Evolutionary conservation across 768 basidiomycete species (phyloP).

Genomic region (Clavaria fumosa): DNA sequence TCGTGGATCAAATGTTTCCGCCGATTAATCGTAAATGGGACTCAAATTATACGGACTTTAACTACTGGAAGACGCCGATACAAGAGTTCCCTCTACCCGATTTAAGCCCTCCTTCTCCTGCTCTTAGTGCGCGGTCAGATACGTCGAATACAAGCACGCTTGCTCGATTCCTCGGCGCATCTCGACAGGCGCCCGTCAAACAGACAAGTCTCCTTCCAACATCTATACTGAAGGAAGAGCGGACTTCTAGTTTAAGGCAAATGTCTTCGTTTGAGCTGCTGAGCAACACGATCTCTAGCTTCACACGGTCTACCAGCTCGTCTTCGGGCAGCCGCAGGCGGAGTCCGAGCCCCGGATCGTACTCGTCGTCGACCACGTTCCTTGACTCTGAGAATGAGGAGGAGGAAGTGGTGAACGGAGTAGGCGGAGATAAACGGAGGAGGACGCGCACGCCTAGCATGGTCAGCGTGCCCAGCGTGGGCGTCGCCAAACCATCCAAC

Average conservation of each 20-base stretch:
- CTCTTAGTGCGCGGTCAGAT: constrained; percentile 88
- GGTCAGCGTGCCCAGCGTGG: constrained; percentile 77
- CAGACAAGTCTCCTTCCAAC: constrained; percentile 2
- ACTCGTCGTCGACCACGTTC: constrained; percentile 33
- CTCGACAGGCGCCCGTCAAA: constrained; percentile 20
- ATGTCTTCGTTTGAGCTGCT: constrained; percentile 68
- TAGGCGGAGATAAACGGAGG: constrained; percentile 25
- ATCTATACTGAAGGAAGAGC: constrained; percentile 5
- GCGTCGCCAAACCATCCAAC: constrained; percentile 42
- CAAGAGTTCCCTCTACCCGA: constrained; percentile 70
- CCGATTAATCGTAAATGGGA: constrained; percentile 82
- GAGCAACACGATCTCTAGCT: constrained; percentile 39
- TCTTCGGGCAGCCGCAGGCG: constrained; percentile 21
- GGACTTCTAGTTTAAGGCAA: constrained; percentile 33
- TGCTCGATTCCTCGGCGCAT: constrained; percentile 54
- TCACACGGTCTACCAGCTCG: constrained; percentile 27
- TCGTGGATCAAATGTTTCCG: constrained; percentile 99
- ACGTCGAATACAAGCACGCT: constrained; percentile 59
- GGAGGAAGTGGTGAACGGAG: constrained; percentile 30
- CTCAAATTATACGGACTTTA: constrained; percentile 91
- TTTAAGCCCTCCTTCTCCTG: constrained; percentile 76
- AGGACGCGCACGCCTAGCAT: constrained; percentile 43
- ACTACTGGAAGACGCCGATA: constrained; percentile 82
- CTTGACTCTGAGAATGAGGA: constrained; percentile 40
- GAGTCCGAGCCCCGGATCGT: constrained; percentile 42